Evolutionary conservation across 306 rosid genomes (phyloP), one percentile per base, ranked within the genome.

Genomic region (Neltuma alba): DNA sequence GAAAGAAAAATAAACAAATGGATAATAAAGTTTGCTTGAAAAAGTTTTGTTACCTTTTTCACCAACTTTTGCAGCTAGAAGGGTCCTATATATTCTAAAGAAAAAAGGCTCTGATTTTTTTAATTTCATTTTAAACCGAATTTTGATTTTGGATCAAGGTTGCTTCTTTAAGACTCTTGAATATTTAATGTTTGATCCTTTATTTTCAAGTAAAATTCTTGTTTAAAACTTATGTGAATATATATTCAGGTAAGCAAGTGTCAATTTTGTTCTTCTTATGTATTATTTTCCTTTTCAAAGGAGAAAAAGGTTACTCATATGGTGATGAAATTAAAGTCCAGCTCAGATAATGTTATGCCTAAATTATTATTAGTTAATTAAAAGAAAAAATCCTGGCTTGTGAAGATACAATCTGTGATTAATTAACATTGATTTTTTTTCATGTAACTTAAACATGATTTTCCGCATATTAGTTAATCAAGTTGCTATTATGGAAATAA

Each of bases 401-500:
- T 61, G 34, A 9, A 41, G 30, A n/a, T 30, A 0, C 38, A 30
- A 30, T 12, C 11, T 6, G 21, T 62, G 21, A 1, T 5, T 60
- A 60, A 60, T 47, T 11, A 33, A 63, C 37, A 34, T 55, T 78
- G 33, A 25, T 78, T 2, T 40, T 11, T 38, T 78, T 16, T 67
- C 23, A 68, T 55, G 8, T 70, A 28, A 57, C 28, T 70, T 38
- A 21, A 38, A 61, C 68, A n/a, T 42, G 28, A 45, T 27, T 27
- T 60, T 28, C 31, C 28, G 3, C 67, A 27, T 66, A 21, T 66
- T 23, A 67, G 52, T 52, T 47, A 48, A 83, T 74, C 16, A 4
- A 68, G 74, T 27, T 68, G 48, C 13, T 55, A 44, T 57, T 66
- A 47, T 27, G 61, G 31, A 69, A 79, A 68, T 44, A 62, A n/a